These are phyloP conservation scores for Panaeolus cyanescens DNA, from an alignment of 768 basidiomycete genomes.

Conservation along the genomic window DNA sequence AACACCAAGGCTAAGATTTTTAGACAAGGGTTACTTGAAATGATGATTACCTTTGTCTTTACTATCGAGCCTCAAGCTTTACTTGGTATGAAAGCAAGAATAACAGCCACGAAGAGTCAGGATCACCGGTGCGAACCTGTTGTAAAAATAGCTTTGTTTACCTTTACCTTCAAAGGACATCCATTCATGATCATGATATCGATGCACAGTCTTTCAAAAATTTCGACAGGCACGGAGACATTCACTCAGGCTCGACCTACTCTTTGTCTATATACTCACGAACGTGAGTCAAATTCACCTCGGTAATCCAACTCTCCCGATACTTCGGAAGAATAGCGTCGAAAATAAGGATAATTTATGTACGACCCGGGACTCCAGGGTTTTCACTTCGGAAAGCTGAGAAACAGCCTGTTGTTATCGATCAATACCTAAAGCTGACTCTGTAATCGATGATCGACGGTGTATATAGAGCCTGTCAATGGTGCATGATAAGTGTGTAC, in stretches of 20 bases:
- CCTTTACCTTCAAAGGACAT: background rate
- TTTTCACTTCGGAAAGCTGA: background rate
- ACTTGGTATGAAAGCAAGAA: background rate
- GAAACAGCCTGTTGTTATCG: background rate
- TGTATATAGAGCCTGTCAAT: background rate
- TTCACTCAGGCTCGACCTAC: background rate
- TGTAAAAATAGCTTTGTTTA: background rate
- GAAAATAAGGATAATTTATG: background rate
- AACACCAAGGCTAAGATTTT: too few relatives aligned
- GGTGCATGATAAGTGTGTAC: background rate
- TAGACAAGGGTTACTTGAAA: too few relatives aligned
- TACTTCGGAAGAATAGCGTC: background rate
- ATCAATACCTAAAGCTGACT: background rate
- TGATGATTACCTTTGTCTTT: too few relatives aligned
- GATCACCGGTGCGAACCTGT: background rate
- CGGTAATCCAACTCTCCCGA: background rate
- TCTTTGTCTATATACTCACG: background rate
- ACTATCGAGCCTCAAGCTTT: background rate
- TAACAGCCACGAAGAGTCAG: background rate
- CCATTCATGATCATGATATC: background rate
- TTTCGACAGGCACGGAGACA: background rate
- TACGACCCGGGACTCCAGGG: background rate
- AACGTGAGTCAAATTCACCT: background rate
- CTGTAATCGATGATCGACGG: background rate
- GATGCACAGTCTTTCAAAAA: too few relatives aligned